These are phyloP conservation scores for Stephania yunnanensis DNA, from an alignment of 164 flowering plant genomes.

Conservation along the genomic window DNA sequence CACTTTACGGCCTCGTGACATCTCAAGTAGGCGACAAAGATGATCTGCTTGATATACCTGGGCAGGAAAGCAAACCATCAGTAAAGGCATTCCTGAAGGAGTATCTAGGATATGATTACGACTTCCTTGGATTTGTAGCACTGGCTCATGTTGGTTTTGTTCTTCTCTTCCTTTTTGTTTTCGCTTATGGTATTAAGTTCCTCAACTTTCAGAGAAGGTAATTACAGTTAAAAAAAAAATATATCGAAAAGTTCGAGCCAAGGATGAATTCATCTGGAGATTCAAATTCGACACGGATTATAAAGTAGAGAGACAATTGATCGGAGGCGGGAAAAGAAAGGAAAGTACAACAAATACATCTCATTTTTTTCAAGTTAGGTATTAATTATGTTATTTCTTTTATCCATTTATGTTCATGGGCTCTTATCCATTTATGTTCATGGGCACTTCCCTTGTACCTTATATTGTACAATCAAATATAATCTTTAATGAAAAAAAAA, in stretches of 20 bases:
- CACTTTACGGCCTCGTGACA: slow-evolving; percentile 38
- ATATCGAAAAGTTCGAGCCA: not conserved
- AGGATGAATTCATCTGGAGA: not conserved
- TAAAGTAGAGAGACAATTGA: not conserved
- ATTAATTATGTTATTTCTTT: no score
- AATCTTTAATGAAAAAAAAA: not conserved
- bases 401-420: not conserved
- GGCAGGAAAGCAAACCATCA: slow-evolving; percentile 20
- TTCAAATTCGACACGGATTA: not conserved
- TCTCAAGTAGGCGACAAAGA: slow-evolving; percentile 37
- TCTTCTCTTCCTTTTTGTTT: slow-evolving; percentile 50
- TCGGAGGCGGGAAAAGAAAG: not conserved
- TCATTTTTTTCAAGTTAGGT: not conserved
- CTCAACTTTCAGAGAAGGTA: slow-evolving; percentile 76
- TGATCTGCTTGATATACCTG: slow-evolving; percentile 39
- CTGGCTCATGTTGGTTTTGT: slow-evolving; percentile 53
- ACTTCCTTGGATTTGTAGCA: slow-evolving; percentile 62
- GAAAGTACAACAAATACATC: not conserved
- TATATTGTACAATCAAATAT: not conserved
- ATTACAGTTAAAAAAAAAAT: not conserved
- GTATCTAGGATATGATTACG: slow-evolving; percentile 47
- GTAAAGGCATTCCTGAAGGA: slow-evolving; percentile 42
- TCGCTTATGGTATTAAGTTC: slow-evolving; percentile 66
- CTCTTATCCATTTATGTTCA: not conserved
- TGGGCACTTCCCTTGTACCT: not conserved